These are phyloP conservation scores for Calonectria ilicicola DNA, from an alignment of 2,329 filamentous ascomycete species.

Conservation along the genomic window DNA sequence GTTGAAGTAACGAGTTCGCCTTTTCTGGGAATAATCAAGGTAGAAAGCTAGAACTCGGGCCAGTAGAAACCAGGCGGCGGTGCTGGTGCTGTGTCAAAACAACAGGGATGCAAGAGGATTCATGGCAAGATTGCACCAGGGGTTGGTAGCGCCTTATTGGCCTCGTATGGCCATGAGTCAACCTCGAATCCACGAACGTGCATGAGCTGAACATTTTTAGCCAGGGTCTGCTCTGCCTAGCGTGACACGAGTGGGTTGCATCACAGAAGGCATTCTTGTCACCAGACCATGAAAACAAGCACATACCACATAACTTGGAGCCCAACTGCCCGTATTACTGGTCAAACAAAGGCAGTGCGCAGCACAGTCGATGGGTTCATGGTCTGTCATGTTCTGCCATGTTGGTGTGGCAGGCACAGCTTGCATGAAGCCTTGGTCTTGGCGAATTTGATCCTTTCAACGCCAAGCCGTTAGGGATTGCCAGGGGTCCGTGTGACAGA, in stretches of 20 bases:
- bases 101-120: background rate
- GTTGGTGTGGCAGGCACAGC: no score
- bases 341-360: background rate
- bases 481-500: no score
- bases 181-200: background rate
- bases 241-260: background rate
- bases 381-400: no score
- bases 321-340: background rate
- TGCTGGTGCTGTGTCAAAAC: background rate
- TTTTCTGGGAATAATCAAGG: background rate
- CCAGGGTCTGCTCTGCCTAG: background rate
- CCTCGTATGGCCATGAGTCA: background rate
- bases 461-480: no score
- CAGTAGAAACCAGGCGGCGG: background rate
- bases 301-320: background rate
- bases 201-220: background rate
- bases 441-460: no score
- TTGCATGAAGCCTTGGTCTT: no score
- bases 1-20: background rate
- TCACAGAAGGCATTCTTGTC: background rate
- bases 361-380: no score
- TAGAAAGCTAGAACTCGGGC: background rate
- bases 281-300: no score
- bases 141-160: background rate
- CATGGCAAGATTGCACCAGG: background rate